Evolutionary conservation across 352 stramenopile species (phyloP).

Genomic region (Pythium biforme): DNA sequence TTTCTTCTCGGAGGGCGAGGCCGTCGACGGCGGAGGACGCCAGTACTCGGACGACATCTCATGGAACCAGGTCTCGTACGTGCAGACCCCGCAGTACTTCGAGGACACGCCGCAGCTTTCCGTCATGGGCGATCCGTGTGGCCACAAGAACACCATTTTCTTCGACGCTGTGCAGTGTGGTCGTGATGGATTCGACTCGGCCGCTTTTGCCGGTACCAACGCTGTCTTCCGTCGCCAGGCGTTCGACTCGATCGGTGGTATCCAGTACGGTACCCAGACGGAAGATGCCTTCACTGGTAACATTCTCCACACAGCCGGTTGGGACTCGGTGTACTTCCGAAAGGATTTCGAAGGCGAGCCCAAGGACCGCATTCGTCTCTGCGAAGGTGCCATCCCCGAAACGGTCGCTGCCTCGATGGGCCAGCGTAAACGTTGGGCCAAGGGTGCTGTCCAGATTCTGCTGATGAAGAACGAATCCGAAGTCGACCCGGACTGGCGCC

Average conservation of each 20-base stretch:
- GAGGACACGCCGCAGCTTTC: conserved; percentile 81
- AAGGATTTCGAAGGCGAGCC: conserved; percentile 88
- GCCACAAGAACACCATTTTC: conserved; percentile 91
- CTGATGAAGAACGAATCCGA: conserved; percentile 89
- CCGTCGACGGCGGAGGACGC: conserved; percentile 75
- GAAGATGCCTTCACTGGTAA: conserved; percentile 91
- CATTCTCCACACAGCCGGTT: conserved; percentile 77
- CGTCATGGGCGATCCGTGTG: conserved; percentile 86
- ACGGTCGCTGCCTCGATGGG: conserved; percentile 84
- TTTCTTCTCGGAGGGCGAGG: conserved; percentile 89
- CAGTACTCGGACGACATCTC: conserved; percentile 90
- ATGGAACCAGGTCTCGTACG: conserved; percentile 89
- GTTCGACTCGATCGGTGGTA: conserved; percentile 88
- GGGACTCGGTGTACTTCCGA: conserved; percentile 88
- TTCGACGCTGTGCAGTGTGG: conserved; percentile 88
- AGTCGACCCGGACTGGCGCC: conserved; percentile 87
- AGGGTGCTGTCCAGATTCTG: conserved; percentile 87
- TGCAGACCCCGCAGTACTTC: conserved; percentile 91
- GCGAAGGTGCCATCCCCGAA: conserved; percentile 81
- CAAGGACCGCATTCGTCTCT: conserved; percentile 85
- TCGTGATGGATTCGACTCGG: conserved; percentile 86
- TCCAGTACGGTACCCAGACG: conserved; percentile 88
- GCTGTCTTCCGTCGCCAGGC: conserved; percentile 88
- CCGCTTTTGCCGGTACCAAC: conserved; percentile 87
- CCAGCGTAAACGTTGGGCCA: conserved; percentile 88